Evolutionary conservation across 2,329 filamentous ascomycete genomes (phyloP).

Genomic region (Passalora sequoiae): DNA sequence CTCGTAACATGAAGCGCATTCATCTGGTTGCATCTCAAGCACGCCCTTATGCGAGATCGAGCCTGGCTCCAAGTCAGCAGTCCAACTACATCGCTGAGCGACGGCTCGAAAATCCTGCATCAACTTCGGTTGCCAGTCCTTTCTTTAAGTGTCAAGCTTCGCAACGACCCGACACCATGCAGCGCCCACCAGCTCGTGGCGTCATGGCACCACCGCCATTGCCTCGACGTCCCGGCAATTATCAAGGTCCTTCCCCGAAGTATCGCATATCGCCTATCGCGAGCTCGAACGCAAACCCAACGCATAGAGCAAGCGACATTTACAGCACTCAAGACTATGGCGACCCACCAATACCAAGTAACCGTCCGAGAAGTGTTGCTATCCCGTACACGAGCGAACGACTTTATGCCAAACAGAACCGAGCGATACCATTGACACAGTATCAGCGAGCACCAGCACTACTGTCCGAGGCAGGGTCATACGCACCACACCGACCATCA

Average conservation of each 20-base stretch:
- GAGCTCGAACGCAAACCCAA: neutral
- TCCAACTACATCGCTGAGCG: neutral
- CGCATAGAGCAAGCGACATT: no score
- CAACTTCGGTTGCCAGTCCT: slow-evolving; percentile 36
- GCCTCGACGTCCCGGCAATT: neutral
- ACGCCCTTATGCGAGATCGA: neutral
- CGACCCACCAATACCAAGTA: neutral
- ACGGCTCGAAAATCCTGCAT: slow-evolving; percentile 1
- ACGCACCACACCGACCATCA: neutral
- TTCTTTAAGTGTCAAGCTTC: slow-evolving; percentile 30
- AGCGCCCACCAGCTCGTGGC: slow-evolving; percentile 3
- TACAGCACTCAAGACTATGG: neutral
- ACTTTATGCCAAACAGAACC: neutral
- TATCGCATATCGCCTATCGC: neutral
- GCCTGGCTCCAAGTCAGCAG: neutral
- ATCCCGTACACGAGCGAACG: no score
- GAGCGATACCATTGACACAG: neutral
- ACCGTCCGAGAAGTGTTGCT: no score
- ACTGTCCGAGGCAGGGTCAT: neutral
- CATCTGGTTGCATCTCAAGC: neutral
- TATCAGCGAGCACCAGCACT: neutral
- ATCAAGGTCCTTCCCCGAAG: neutral
- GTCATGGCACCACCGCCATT: neutral
- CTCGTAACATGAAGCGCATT: neutral
- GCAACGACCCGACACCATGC: neutral